These are phyloP conservation scores for Aschersonia sp. DNA, from an alignment of 2,329 filamentous ascomycete species.

Conservation along the genomic window DNA sequence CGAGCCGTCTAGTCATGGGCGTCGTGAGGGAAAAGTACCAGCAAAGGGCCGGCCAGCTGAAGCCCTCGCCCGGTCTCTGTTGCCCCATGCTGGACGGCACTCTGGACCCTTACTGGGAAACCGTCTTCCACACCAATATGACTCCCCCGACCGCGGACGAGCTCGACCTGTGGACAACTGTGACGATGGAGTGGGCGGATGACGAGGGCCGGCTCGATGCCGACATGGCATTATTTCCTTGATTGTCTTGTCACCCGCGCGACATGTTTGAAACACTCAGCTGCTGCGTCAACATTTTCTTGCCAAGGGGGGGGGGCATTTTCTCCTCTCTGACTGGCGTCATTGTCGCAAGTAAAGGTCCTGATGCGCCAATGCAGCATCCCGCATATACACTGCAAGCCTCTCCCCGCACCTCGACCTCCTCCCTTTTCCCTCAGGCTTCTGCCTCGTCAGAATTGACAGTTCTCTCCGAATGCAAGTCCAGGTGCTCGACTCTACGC, in stretches of 20 bases:
- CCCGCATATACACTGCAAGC: too few relatives aligned
- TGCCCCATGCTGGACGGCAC: slow-evolving; percentile 39
- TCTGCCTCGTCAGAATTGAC: too few relatives aligned
- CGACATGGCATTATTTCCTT: not conserved
- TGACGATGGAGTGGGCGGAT: slow-evolving; percentile 29
- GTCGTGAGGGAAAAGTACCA: slow-evolving; percentile 32
- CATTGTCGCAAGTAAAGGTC: too few relatives aligned
- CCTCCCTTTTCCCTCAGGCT: too few relatives aligned
- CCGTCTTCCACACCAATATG: slow-evolving; percentile 4
- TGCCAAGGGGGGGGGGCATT: too few relatives aligned
- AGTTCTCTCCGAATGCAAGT: too few relatives aligned
- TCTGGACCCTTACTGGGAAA: slow-evolving; percentile 20
- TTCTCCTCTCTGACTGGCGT: too few relatives aligned
- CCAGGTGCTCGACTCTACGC: too few relatives aligned
- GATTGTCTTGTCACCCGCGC: not conserved
- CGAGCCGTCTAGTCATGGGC: slow-evolving; percentile 28
- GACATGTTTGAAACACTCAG: too few relatives aligned
- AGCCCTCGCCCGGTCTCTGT: slow-evolving; percentile 10
- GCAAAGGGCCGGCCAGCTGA: slow-evolving; percentile 12
- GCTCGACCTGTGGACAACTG: slow-evolving; percentile 30
- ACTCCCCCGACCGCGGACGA: not conserved
- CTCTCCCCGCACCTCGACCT: too few relatives aligned
- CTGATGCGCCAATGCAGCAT: too few relatives aligned
- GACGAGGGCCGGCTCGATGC: slow-evolving; percentile 1
- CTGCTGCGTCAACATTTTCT: too few relatives aligned